Percentiles rank a stretch among this genome's conserved stretches.
phyloP scores from a whole-genome alignment of 2,329 filamentous ascomycete genomes.

The Venturiaceae sp. region DNA sequence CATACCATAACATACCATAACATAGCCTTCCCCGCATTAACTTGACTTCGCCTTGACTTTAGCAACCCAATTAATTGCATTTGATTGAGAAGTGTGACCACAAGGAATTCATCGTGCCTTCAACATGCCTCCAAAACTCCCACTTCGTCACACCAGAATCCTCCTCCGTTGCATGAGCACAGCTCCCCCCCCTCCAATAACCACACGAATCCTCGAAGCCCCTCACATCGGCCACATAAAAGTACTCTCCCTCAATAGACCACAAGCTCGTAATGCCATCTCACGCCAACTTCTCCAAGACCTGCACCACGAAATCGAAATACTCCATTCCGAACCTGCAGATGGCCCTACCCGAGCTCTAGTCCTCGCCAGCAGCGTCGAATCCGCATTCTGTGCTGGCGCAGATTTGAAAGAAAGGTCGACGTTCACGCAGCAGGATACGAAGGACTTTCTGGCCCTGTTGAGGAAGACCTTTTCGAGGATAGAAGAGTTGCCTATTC shows the following conservation, averaged over 20 bases:
- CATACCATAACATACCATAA: no score
- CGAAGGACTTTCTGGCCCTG: conserved; percentile 63
- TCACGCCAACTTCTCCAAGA: conserved; percentile 66
- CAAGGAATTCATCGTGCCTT: no score
- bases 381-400: conserved; percentile 84
- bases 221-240: conserved; percentile 76
- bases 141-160: not conserved
- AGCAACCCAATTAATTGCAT: no score
- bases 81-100: no score
- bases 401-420: conserved; percentile 83
- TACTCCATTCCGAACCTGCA: conserved; percentile 52
- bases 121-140: not conserved
- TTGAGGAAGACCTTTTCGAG: conserved; percentile 68
- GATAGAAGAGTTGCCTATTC: conserved; percentile 69
- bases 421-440: conserved; percentile 67
- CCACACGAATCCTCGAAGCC: conserved; percentile 46
- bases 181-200: not conserved
- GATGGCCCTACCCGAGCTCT: conserved; percentile 63
- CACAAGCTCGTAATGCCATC: conserved; percentile 80
- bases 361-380: conserved; percentile 75
- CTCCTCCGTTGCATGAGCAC: not conserved
- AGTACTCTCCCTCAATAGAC: conserved; percentile 79
- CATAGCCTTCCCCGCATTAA: no score
- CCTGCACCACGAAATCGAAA: conserved; percentile 62
- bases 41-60: no score